A percentile compares a stretch with the other conserved stretches of the same genome.
Evolutionary conservation across 208 protist genomes (phyloP).

Genomic region (Crithidia brevicula): DNA sequence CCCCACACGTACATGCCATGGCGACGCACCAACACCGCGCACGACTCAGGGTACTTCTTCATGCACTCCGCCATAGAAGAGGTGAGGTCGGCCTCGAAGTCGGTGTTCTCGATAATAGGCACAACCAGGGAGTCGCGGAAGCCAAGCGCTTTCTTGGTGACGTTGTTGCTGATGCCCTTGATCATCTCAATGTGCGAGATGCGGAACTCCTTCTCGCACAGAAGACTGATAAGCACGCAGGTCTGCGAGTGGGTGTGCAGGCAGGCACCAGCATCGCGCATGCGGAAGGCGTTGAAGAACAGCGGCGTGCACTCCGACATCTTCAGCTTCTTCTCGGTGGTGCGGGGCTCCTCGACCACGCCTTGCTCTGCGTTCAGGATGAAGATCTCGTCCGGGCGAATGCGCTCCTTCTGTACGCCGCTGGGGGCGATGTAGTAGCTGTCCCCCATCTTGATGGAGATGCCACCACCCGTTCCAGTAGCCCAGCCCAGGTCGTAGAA

Average conservation of each 20-base stretch:
- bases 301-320: conserved; percentile 94
- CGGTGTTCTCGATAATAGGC: conserved; percentile 97
- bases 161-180: conserved; percentile 82
- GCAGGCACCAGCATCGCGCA: conserved; percentile 90
- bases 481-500: conserved; percentile 95
- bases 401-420: conserved; percentile 96
- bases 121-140: conserved; percentile 93
- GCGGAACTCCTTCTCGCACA: conserved; percentile 93
- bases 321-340: conserved; percentile 58
- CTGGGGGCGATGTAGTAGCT: conserved; percentile 94
- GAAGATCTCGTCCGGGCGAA: conserved; percentile 93
- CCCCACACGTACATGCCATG: conserved; percentile 97
- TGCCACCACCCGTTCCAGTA: conserved; percentile 96
- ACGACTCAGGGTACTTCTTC: conserved; percentile 88
- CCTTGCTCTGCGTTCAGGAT: conserved; percentile 70
- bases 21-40: conserved; percentile 92
- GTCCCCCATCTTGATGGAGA: conserved; percentile 82
- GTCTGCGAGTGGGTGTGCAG: conserved; percentile 93
- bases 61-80: conserved; percentile 87
- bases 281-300: conserved; percentile 92
- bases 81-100: conserved; percentile 80
- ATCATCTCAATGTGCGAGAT: conserved; percentile 97
- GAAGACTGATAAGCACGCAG: conserved; percentile 86
- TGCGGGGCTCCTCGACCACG: conserved; percentile 51
- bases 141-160: conserved; percentile 60